Percentiles rank a stretch among this genome's conserved stretches.
Conservation (phyloP, 768 basidiomycete genomes). For the Leucocoprinus sp. region DNA sequence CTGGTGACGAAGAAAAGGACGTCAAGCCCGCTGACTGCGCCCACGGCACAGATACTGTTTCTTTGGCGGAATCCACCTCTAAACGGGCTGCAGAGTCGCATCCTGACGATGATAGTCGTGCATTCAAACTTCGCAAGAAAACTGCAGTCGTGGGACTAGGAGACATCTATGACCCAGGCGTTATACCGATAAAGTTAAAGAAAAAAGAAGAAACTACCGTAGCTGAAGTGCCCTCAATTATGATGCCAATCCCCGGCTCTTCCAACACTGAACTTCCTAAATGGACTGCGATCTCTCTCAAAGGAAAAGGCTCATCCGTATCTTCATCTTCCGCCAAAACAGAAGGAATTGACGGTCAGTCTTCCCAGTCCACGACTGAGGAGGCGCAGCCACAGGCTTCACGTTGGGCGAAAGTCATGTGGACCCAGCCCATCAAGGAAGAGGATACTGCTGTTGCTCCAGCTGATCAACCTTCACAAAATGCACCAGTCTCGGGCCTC, state of each 20-base stretch:
- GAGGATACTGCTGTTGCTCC: slow-evolving; percentile 3
- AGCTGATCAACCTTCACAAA: neutral
- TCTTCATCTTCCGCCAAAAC: neutral
- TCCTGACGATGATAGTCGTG: slow-evolving; percentile 46
- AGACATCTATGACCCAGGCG: slow-evolving; percentile 75
- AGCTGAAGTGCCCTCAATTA: slow-evolving; percentile 8
- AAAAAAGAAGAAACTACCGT: slow-evolving; percentile 36
- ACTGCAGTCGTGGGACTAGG: slow-evolving; percentile 53
- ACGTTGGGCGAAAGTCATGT: slow-evolving; percentile 27
- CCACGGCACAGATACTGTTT: neutral
- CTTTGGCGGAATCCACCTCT: neutral
- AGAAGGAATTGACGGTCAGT: slow-evolving; percentile 2
- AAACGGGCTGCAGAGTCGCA: slow-evolving; percentile 16
- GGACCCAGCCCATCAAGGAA: slow-evolving; percentile 18
- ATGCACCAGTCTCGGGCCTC: neutral
- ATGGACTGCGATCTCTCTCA: slow-evolving; percentile 20
- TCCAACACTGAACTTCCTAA: slow-evolving; percentile 12
- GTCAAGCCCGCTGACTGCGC: slow-evolving; percentile 28
- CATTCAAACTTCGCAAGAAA: slow-evolving; percentile 65
- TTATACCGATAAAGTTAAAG: slow-evolving; percentile 59
- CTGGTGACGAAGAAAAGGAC: slow-evolving; percentile 17
- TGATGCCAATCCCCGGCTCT: slow-evolving; percentile 8
- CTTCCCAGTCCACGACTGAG: neutral
- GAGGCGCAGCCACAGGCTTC: slow-evolving; percentile 11
- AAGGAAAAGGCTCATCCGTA: slow-evolving; percentile 12